Evolutionary conservation across 441 rosid genomes (phyloP).

Genomic region (Pelargonium australe): DNA sequence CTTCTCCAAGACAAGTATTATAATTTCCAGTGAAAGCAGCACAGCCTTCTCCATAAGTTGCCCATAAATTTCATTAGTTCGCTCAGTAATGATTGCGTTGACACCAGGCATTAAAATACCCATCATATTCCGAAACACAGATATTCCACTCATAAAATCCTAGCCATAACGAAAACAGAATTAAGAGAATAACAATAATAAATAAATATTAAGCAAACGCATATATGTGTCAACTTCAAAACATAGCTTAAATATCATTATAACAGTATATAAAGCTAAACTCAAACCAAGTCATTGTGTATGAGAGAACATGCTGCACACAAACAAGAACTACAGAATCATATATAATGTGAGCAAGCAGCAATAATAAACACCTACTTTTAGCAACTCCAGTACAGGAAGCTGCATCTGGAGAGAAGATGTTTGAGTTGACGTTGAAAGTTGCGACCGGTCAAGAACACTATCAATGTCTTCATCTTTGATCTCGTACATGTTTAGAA

Average conservation of each 20-base stretch:
- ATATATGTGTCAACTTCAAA: neutral
- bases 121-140: conserved; percentile 79
- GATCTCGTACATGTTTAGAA: conserved; percentile 74
- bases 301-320: neutral
- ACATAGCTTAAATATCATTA: conserved; percentile 4
- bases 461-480: conserved; percentile 74
- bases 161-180: conserved; percentile 26
- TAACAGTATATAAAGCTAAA: conserved; percentile 5
- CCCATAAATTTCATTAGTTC: conserved; percentile 73
- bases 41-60: conserved; percentile 86
- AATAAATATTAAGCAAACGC: neutral
- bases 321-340: neutral
- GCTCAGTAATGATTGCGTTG: conserved; percentile 60
- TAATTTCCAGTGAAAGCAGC: conserved; percentile 76
- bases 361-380: conserved; percentile 41
- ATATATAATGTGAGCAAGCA: conserved; percentile 8
- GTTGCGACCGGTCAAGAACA: conserved; percentile 48
- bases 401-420: conserved; percentile 73
- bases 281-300: neutral
- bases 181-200: neutral
- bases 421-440: conserved; percentile 37
- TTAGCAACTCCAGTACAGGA: conserved; percentile 81
- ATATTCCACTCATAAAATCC: conserved; percentile 99
- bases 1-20: conserved; percentile 75
- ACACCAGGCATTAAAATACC: conserved; percentile 80